Base-by-base conservation (phyloP, 2,329 filamentous ascomycete genomes). In the Triangularia verruculosa region DNA sequence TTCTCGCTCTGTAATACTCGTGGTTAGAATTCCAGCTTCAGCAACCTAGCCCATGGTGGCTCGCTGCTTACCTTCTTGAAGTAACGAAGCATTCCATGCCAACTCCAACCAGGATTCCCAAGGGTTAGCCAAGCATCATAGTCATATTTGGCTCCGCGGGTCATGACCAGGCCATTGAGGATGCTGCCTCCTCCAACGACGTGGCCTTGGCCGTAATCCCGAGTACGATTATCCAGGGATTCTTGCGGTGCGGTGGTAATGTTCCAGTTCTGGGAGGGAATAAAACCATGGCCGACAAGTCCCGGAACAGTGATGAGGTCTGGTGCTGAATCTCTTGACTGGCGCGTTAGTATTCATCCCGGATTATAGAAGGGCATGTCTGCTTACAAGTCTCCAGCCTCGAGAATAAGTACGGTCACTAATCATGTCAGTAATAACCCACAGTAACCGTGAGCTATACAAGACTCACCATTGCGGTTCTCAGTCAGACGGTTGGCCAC, bases 401-500 rank as follows among this genome's bases (percentile, higher is more conserved):
- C 70, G 43, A 72, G 53, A 1, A 71, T 64, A n/a, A 72, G 64
- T 9, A 72, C 69, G 6, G 61, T 68, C 6, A 67, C 69, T 65
- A 17, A 39, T 12, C n/a, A 13, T 55, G 62, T 65, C 25, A 66
- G 62, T 32, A 25, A 15, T 8, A n/a, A 43, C 7, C 12, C 39
- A 53, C 3, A 5, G n/a, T 39, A 30, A 1, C 17, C 4, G 2
- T 34, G 2, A 30, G 17, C 5, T 6, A 32, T 11, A 32, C 9
- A 32, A 20, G 6, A 74, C 34, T 71, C 64, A 78, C 78, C 78
- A 62, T 78, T 64, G 51, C 76, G 63, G 47, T 80, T 72, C 62
- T 83, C 78, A 1, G 79, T 79, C 4, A 86, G 73, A 1, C 82
- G 75, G 24, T 79, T 74, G 22, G 79, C 80, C 17, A 85, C 73